Evolutionary conservation across 805 yeast genomes (phyloP), one percentile per base, ranked within the genome.

Genomic region (Osmozyma mogii): DNA sequence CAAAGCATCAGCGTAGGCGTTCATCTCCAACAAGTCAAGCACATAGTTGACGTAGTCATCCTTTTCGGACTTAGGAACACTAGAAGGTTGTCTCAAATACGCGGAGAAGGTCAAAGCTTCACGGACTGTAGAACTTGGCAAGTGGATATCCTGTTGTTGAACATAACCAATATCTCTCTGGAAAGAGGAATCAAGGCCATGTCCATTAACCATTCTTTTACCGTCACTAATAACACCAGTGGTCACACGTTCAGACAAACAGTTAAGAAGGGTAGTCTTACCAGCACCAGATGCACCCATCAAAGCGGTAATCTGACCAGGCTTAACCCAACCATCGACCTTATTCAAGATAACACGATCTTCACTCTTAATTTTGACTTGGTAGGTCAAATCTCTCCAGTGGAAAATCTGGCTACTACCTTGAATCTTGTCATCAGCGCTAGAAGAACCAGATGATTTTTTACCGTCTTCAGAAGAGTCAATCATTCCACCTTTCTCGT

Each of bases 231-330:
- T 71, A 11, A 73, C 75, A 55, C 89, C 92, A 50, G 71, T 62
- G 24, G 76, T 70, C 31, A 78, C 71, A 52, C 89, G 70, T 47
- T 77, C 82, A 14, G 85, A 77, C 36, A 82, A 65, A 41, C 78
- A 77, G 52, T 81, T 80, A 44, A 82, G 63, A 34, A 81, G 60
- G 3, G 89, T 82, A 15, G 92, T 81, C 48, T 81, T 81, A 61
- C 92, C 92, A 26, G 92, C 92, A 60, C 92, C 92, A 19, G 89
- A 81, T 30, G 79, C 82, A 47, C 92, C 92, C 88, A 81, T 80
- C 35, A 81, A 62, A 4, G 89, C 89, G 24, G 88, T 80, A 54
- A 81, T 63, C 34, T 82, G 79, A 44, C 89, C 89, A 12, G 89
- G 89, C 47, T 75, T 76, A 32, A 79, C 84, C 65, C 76, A 81